Base-by-base conservation (phyloP, 2,329 filamentous ascomycete species). In the Fusarium paranaense region DNA sequence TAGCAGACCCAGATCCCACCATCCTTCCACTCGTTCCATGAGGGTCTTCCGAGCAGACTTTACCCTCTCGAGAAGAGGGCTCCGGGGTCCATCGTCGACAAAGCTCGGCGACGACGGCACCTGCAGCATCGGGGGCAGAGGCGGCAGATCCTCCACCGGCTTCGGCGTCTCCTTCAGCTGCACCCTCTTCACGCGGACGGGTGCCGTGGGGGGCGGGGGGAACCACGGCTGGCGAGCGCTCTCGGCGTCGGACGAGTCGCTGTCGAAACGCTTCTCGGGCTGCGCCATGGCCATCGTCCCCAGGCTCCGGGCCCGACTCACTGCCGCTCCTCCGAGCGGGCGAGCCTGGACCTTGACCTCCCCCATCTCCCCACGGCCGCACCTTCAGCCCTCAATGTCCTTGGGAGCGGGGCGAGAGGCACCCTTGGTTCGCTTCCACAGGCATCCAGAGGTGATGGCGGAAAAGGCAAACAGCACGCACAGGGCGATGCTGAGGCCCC, bases 401-500 rank as follows among this genome's bases (percentile, higher is more conserved):
- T 89, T 88, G 64, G 83, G 80, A 4, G 80, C 71, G 6, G 82
- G 77, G 14, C 78, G 75, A 25, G 72, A 71, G 14, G 72, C 68
- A 52, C 82, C 79, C 83, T 89, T 89, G 78, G 87, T 84, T 76
- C 89, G 87, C 72, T 89, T 87, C 90, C 91, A 93, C 42, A 94
- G 85, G 75, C 90, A 90, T 64, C 86, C 82, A 33, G 87, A 88
- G 54, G 89, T 86, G 59, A 92, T 82, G 54, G 87, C 84, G 3
- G 90, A 92, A 69, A 94, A 87, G 70, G 90, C 87, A 78, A 94
- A 94, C 38, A 94, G 84, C 50, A 93, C 89, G 81, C 91, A 95
- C 59, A 97, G 88, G 6, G 91, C 91, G 82, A 98, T 95, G 81
- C 91, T 90, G 69, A 98, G 83, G 1, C 95, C 95, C 95, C 95